Evolutionary conservation across 2,329 filamentous ascomycete species (phyloP).

Genomic region (Cytospora schulzeri): DNA sequence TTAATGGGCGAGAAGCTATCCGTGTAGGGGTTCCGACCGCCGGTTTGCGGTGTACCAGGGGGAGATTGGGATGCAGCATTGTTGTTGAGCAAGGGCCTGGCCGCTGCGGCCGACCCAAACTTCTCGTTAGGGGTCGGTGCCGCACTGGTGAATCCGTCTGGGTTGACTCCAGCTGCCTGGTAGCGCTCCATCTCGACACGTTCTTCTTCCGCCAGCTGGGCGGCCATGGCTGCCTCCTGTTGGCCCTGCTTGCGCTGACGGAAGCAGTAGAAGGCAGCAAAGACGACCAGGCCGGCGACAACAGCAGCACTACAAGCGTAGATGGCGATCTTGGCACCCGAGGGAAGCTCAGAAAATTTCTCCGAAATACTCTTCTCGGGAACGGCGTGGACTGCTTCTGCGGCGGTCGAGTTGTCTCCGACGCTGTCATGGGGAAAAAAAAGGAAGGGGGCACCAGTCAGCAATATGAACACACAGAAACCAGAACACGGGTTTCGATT

Average conservation of each 20-base stretch:
- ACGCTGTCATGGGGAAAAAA: conserved; percentile 42
- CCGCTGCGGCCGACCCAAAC: conserved; percentile 16
- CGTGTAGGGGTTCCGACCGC: conserved; percentile 18
- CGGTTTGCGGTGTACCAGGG: conserved; percentile 20
- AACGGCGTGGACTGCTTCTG: conserved; percentile 45
- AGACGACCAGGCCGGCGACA: conserved; percentile 45
- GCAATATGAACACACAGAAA: background rate
- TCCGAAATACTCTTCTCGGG: conserved; percentile 50
- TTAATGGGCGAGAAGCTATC: conserved; percentile 26
- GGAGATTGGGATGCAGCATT: conserved; percentile 11
- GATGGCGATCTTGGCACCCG: conserved; percentile 53
- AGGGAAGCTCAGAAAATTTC: conserved; percentile 57
- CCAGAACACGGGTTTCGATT: background rate
- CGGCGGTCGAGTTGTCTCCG: conserved; percentile 54
- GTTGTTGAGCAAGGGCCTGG: conserved; percentile 22
- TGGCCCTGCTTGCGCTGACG: conserved; percentile 56
- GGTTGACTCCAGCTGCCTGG: conserved; percentile 50
- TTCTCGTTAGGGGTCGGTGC: conserved; percentile 31
- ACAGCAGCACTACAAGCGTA: conserved; percentile 52
- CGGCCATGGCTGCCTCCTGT: conserved; percentile 51
- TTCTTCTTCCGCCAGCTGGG: conserved; percentile 48
- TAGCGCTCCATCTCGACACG: conserved; percentile 54
- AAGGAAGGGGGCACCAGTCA: background rate
- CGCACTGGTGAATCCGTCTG: conserved; percentile 45
- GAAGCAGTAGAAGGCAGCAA: conserved; percentile 55